A percentile compares a stretch with the other conserved stretches of the same genome.
These are phyloP conservation scores for Eutypella sp. DNA, from an alignment of 2,329 filamentous ascomycete species.

Conservation along the genomic window DNA sequence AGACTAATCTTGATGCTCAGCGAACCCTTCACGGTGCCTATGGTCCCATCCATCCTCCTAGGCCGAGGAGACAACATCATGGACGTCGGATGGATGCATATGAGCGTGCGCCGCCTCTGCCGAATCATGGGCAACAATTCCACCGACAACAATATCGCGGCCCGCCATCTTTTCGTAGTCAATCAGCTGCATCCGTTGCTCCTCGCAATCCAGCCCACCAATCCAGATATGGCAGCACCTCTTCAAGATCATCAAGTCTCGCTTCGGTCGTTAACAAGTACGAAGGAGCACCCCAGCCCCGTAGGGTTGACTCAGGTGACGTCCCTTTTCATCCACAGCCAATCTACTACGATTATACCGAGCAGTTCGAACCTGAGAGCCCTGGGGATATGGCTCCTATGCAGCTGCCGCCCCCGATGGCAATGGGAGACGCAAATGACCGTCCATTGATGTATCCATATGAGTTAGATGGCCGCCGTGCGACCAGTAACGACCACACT, in stretches of 20 bases:
- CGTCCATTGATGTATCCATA: constrained; percentile 17
- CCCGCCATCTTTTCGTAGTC: constrained; percentile 20
- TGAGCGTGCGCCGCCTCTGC: constrained; percentile 36
- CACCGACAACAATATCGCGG: constrained; percentile 15
- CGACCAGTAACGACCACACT: constrained; percentile 15
- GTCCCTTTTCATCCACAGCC: constrained; percentile 16
- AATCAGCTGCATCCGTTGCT: constrained; percentile 31
- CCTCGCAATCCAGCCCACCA: constrained; percentile 26
- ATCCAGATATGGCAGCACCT: constrained; percentile 29
- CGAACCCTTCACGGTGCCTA: constrained; percentile 40
- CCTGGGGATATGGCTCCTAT: constrained; percentile 10
- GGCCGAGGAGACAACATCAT: constrained; percentile 31
- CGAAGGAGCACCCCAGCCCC: constrained; percentile 21
- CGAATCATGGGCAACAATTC: constrained; percentile 15
- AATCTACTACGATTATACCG: constrained; percentile 50
- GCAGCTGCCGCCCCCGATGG: constrained; percentile 16
- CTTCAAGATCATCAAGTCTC: constrained; percentile 42
- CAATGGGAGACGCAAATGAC: constrained; percentile 12
- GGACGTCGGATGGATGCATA: constrained; percentile 36
- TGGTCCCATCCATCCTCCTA: constrained; percentile 31
- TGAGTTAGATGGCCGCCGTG: constrained; percentile 19
- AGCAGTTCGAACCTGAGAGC: constrained; percentile 39
- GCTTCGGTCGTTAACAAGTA: constrained; percentile 49
- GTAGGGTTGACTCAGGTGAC: constrained; percentile 17
- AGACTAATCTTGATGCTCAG: constrained; percentile 23